Conservation (phyloP, 2,329 filamentous ascomycete genomes). For the Hypoxylon rubiginosum region DNA sequence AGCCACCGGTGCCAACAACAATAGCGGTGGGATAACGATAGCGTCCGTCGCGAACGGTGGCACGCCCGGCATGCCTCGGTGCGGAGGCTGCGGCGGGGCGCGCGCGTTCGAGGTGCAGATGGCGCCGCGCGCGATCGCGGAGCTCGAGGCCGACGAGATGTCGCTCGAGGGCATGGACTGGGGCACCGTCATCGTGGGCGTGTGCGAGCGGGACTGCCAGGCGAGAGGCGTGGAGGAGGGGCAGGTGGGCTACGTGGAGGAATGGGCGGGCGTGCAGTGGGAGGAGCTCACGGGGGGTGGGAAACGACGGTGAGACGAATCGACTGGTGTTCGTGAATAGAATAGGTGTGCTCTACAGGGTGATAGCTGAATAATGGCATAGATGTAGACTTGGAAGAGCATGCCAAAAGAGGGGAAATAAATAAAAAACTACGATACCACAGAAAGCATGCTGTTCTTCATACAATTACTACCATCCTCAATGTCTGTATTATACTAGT, state of each 20-base stretch:
- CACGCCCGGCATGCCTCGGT: slow-evolving; percentile 75
- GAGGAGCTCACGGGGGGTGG: slow-evolving; percentile 72
- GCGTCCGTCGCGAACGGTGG: slow-evolving; percentile 43
- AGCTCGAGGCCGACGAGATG: slow-evolving; percentile 83
- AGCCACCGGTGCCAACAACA: too few species aligned
- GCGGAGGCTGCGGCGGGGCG: slow-evolving; percentile 78
- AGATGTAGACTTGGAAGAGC: background rate
- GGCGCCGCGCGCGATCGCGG: slow-evolving; percentile 88
- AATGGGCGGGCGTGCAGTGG: slow-evolving; percentile 99
- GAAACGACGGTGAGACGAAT: slow-evolving; percentile 13
- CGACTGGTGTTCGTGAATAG: background rate
- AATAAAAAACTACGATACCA: slow-evolving; percentile 1
- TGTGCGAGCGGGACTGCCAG: slow-evolving; percentile 85
- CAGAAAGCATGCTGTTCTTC: background rate
- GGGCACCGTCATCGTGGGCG: slow-evolving; percentile 90
- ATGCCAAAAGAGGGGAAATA: background rate
- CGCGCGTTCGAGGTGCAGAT: slow-evolving; percentile 94
- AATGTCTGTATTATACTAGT: too few species aligned
- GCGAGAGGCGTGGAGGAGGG: slow-evolving; percentile 69
- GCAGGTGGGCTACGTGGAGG: slow-evolving; percentile 84
- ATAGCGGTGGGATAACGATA: slow-evolving; percentile 47
- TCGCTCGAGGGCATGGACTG: slow-evolving; percentile 94
- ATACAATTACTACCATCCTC: background rate
- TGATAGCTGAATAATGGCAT: background rate
- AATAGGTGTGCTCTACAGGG: too few species aligned